Base-by-base conservation (phyloP, 2,329 filamentous ascomycete genomes). In the Rutstroemia sydowiana region DNA sequence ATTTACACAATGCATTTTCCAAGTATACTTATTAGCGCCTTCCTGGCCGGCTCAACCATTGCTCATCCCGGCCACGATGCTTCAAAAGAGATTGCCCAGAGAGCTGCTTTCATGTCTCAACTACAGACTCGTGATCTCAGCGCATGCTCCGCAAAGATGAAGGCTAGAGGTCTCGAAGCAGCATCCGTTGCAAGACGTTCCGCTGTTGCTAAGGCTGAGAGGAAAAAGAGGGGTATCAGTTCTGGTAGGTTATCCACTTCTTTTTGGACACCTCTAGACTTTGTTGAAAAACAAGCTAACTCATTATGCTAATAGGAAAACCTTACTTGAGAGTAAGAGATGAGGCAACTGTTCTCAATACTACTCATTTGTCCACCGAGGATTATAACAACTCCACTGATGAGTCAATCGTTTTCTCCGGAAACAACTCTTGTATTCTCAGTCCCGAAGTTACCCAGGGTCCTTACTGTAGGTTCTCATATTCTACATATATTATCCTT, bases 361-460 rank as follows among this genome's bases (percentile, higher is more conserved):
- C n/a, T n/a, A n/a, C n/a, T n/a, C n/a, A n/a, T n/a, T n/a, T n/a
- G n/a, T n/a, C n/a, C n/a, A n/a, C n/a, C n/a, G n/a, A n/a, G n/a
- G 59, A 60, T 16, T 73, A 69, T 57, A 66, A 63, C 20, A 39
- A 57, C 4, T 55, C 61, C 48, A 73, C 70, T 13, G 60, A 66
- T 16, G 59, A 64, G 9, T 55, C 60, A 39, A 68, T 57, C 53
- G 63, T 76, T 26, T 75, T 75, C 52, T 63, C 68, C 1, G 66
- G 65, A 51, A 71, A 73, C 60, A 68, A 65, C 40, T 71, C 72
- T 16, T 79, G 76, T 55, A 65, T 77, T 23, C 66, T 79, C 26
- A 73, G 69, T n/a, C 75, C 75, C 0, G 76, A 79, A 60, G 71
- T 73, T 18, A 78, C 72, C 3, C 69, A 77, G 61, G 76, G 76